Base-by-base conservation (phyloP, 2,329 filamentous ascomycete genomes). In the Penicillium sp. region DNA sequence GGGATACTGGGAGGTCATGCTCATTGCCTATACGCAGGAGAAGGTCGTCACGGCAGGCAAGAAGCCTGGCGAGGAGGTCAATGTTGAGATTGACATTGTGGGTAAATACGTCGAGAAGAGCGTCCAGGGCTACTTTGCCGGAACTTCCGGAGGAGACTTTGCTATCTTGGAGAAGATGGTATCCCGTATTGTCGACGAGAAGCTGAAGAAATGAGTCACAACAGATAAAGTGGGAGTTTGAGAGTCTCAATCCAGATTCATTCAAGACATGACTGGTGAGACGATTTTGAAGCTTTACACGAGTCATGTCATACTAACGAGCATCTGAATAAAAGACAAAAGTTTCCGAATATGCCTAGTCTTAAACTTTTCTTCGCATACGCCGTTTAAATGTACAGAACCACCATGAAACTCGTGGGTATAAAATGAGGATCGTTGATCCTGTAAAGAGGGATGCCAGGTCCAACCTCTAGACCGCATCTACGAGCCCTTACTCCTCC, bases 1-100 rank as follows among this genome's bases (percentile, higher is more conserved):
- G 45, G 96, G 92, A 76, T 97, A 89, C 86, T 89, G 85, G 80
- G 95, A 98, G 84, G 90, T 99, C 53, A 99, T 99, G 95, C 83
- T 99, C 63, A 97, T 99, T 76, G 86, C 91, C 8, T 99, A 99
- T 78, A 97, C 95, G 11, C 95, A 98, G 81, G 92, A 94, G 78
- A 91, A 91, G 77, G 89, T 99, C 16, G 89, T 96, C 16, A 87
- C 92, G 65, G 91, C 91, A 2, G 82, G 81, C 55, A 97, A 97
- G 85, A 82, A 85, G 77, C 79, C 84, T 33, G 93, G 93, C 2
- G 92, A 96, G 6, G 85, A 88, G 53, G 91, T 97, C 63, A 97
- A 97, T 73, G 86, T 97, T 38, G 93, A 97, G 82, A 94, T 97
- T 57, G 93, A 97, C 75, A 92, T 96, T 81, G 86, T 89, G 6